Evolutionary conservation across 345 rosid species (phyloP).

Genomic region (Gossypium bickii): DNA sequence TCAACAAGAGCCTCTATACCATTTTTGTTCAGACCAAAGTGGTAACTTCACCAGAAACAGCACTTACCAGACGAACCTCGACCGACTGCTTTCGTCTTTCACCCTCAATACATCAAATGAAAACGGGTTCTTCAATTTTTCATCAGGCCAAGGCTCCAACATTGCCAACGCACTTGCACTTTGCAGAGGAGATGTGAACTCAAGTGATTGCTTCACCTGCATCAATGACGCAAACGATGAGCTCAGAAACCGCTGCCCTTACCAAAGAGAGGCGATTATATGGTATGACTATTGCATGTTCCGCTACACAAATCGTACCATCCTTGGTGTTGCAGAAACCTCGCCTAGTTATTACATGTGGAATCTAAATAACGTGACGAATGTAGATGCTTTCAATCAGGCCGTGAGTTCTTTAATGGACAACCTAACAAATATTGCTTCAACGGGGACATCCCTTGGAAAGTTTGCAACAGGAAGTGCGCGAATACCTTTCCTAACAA

Average conservation of each 20-base stretch:
- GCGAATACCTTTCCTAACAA: not conserved
- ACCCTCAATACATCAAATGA: slow-evolving; percentile 12
- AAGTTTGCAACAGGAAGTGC: slow-evolving; percentile 24
- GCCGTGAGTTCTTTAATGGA: slow-evolving; percentile 10
- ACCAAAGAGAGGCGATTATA: slow-evolving; percentile 29
- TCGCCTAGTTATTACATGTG: not conserved
- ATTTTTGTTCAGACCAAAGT: not conserved
- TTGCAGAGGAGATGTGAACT: slow-evolving; percentile 32
- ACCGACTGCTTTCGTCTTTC: slow-evolving; percentile 20
- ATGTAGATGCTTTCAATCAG: slow-evolving; percentile 10
- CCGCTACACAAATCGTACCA: slow-evolving; percentile 33
- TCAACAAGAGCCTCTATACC: not conserved
- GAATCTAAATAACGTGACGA: slow-evolving; percentile 5
- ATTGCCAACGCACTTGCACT: slow-evolving; percentile 24
- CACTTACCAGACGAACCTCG: slow-evolving; percentile 20
- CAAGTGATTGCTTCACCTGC: slow-evolving; percentile 27
- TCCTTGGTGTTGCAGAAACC: slow-evolving; percentile 7
- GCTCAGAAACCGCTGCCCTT: slow-evolving; percentile 24
- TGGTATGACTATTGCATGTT: slow-evolving; percentile 36
- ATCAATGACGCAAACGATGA: slow-evolving; percentile 17
- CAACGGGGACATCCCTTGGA: slow-evolving; percentile 14
- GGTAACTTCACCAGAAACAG: slow-evolving; percentile 23
- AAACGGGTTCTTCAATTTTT: slow-evolving; percentile 22
- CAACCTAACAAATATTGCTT: slow-evolving; percentile 14
- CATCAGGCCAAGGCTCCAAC: slow-evolving; percentile 19